Evolutionary conservation across 805 yeast genomes (phyloP).

Genomic region (Yarrowia sp.): DNA sequence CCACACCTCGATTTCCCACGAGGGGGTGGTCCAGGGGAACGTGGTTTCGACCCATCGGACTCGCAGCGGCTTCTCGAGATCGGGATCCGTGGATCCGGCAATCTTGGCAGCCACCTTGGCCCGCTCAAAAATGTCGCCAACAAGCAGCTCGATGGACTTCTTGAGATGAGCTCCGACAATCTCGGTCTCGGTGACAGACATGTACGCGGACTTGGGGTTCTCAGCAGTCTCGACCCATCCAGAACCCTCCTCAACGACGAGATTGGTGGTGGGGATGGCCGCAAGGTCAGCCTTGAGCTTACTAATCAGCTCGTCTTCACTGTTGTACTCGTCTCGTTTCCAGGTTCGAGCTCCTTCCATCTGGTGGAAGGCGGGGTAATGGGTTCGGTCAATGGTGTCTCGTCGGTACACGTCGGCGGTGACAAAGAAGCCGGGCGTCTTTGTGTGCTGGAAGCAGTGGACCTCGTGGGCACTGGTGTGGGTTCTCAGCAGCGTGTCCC

Average conservation of each 20-base stretch:
- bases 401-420: slow-evolving; percentile 96
- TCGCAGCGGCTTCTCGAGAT: slow-evolving; percentile 74
- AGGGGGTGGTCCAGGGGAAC: slow-evolving; percentile 98
- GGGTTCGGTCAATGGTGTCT: slow-evolving; percentile 94
- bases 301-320: slow-evolving; percentile 50
- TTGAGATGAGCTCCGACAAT: slow-evolving; percentile 80
- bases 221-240: slow-evolving; percentile 59
- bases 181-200: slow-evolving; percentile 72
- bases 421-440: slow-evolving; percentile 86
- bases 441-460: slow-evolving; percentile 72
- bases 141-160: slow-evolving; percentile 81
- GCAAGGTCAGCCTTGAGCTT: slow-evolving; percentile 65
- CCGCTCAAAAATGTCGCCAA: slow-evolving; percentile 78
- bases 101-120: slow-evolving; percentile 67
- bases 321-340: slow-evolving; percentile 57
- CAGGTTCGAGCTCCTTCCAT: slow-evolving; percentile 95
- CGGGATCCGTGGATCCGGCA: slow-evolving; percentile 66
- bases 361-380: slow-evolving; percentile 97
- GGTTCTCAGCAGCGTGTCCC: slow-evolving; percentile 75
- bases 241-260: slow-evolving; percentile 77
- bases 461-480: slow-evolving; percentile 98
- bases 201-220: slow-evolving; percentile 83
- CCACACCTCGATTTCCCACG: slow-evolving; percentile 98
- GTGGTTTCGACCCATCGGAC: slow-evolving; percentile 95
- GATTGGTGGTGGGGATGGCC: slow-evolving; percentile 66